These are phyloP conservation scores for Linum usitatissimum DNA, from an alignment of 345 rosid genomes.

Conservation along the genomic window DNA sequence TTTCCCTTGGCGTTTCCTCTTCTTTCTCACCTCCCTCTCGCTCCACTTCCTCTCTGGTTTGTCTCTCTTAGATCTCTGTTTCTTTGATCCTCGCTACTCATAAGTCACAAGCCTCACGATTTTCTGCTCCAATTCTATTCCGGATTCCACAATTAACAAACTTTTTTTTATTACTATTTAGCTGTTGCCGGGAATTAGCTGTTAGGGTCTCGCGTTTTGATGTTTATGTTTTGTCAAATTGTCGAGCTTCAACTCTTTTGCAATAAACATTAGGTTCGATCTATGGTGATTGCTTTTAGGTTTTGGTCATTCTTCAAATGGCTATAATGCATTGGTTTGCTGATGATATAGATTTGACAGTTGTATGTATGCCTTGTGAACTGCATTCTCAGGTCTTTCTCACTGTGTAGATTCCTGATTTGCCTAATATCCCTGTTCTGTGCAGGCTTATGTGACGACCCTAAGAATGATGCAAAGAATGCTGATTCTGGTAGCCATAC, in stretches of 20 bases:
- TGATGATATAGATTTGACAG: not conserved
- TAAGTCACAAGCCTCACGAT: not conserved
- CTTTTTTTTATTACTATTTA: too few relatives aligned
- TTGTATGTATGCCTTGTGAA: not conserved
- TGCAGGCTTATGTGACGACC: conserved; percentile 46
- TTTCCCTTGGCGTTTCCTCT: not conserved
- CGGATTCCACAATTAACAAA: too few relatives aligned
- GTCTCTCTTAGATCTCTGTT: not conserved
- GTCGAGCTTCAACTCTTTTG: not conserved
- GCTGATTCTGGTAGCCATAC: conserved; percentile 32
- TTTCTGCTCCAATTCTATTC: not conserved
- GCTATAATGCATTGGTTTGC: not conserved
- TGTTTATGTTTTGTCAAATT: not conserved
- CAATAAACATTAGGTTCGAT: not conserved
- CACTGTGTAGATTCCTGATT: not conserved
- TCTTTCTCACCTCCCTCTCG: not conserved
- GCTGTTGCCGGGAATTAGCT: not conserved
- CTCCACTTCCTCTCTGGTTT: not conserved
- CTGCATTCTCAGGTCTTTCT: not conserved
- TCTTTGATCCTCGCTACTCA: not conserved
- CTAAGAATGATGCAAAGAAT: conserved; percentile 29
- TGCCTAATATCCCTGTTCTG: not conserved
- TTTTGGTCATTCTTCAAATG: not conserved
- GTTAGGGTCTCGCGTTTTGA: not conserved
- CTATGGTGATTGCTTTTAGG: not conserved